A percentile compares a stretch with the other conserved stretches of the same genome.
phyloP scores from a whole-genome alignment of 2,329 filamentous ascomycete genomes.

The Tothia fuscella region DNA sequence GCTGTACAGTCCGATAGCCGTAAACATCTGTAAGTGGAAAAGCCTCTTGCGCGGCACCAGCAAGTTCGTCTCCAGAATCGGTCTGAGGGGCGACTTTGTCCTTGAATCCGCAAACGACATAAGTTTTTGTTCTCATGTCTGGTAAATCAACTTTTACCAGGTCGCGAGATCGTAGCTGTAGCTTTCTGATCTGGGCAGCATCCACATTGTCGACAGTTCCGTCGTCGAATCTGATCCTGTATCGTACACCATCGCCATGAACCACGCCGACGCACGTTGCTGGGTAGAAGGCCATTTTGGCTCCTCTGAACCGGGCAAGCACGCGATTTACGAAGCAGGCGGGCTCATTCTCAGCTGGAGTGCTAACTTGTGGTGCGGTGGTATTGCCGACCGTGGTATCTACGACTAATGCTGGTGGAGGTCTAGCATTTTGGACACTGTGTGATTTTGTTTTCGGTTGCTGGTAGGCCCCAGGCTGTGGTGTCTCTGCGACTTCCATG shows the following conservation, averaged over 20 bases:
- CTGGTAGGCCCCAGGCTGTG: too few species aligned
- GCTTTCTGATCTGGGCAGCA: constrained; percentile 24
- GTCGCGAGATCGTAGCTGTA: constrained; percentile 34
- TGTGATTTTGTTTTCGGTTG: constrained; percentile 21
- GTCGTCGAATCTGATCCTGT: constrained; percentile 38
- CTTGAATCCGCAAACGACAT: constrained; percentile 32
- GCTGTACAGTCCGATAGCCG: constrained; percentile 28
- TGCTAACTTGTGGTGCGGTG: background rate
- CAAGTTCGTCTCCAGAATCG: background rate
- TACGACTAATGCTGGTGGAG: background rate
- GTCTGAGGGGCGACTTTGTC: constrained; percentile 18
- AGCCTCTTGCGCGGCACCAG: constrained; percentile 16
- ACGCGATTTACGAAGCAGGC: constrained; percentile 34
- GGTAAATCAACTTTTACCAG: constrained; percentile 34
- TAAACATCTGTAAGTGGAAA: constrained; percentile 28
- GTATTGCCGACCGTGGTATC: background rate
- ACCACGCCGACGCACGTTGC: constrained; percentile 42
- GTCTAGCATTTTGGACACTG: background rate
- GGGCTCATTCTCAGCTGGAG: background rate
- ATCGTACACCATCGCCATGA: constrained; percentile 26
- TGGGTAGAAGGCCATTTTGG: constrained; percentile 43
- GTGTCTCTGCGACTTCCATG: constrained; percentile 15
- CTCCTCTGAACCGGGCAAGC: constrained; percentile 45
- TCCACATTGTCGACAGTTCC: constrained; percentile 29
- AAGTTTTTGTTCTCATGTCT: constrained; percentile 33